Evolutionary conservation across 2,329 filamentous ascomycete species (phyloP), one percentile per base, ranked within the genome.

Genomic region (Hypoxylon sp.): DNA sequence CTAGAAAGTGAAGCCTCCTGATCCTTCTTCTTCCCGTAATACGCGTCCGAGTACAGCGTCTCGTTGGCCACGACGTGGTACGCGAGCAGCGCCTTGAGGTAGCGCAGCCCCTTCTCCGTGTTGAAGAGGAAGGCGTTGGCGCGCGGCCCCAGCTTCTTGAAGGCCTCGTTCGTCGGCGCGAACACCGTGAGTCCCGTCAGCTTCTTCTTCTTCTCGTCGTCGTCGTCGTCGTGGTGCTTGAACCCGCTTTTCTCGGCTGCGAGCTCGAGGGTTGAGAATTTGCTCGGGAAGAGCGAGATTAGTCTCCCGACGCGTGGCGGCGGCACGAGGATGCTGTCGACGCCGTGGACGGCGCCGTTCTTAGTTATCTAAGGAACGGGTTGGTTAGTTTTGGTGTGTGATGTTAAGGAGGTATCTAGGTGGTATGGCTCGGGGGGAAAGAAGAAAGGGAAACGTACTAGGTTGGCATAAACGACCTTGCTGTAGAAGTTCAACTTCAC

Each of bases 61-160:
- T 78, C 74, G 71, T 79, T 78, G 55, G 50, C 74, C 5, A 79
- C 77, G 66, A 75, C 50, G 72, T 79, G 78, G 71, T 79, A 79
- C 63, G 74, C 69, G 44, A 79, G 84, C 50, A 97, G 82, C 0
- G 93, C 93, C 71, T 87, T 89, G 17, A 98, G 86, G 77, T 93
- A 97, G 78, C 90, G 90, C 70, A 86, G 83, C 1, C 94, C 94
- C 58, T 85, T 87, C 29, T 87, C 84, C 65, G 91, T 92, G 79
- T 86, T 87, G 85, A 98, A 98, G 3, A 98, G 84, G 85, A 97
- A 98, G 22, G 90, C 92, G 76, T 95, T 97, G 74, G 91, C 88
- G 61, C 79, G 84, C 0, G 88, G 86, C 0, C 94, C 93, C 0
- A 98, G 89, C 71, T 88, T 88, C 74, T 86, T 77, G 83, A 95